Percentiles rank a stretch among this genome's conserved stretches.
These are phyloP conservation scores for Phytophthora litchii DNA, from an alignment of 352 stramenopile genomes.

Conservation along the genomic window DNA sequence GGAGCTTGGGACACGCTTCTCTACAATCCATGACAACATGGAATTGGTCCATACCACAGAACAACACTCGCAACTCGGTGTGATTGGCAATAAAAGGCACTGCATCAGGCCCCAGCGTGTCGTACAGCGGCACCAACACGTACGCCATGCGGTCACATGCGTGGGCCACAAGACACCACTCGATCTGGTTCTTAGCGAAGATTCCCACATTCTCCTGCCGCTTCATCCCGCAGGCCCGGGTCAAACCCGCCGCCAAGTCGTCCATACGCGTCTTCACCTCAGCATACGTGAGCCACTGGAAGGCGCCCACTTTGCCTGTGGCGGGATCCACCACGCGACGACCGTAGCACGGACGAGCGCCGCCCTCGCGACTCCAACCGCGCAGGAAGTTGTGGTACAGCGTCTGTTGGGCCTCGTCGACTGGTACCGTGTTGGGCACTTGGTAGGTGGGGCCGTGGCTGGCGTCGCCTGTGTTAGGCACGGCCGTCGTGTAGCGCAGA, in stretches of 20 bases:
- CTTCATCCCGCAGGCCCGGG: slow-evolving; percentile 34
- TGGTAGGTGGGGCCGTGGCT: slow-evolving; percentile 47
- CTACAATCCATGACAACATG: slow-evolving; percentile 63
- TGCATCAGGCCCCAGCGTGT: slow-evolving; percentile 75
- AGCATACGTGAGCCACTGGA: slow-evolving; percentile 66
- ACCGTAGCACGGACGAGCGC: slow-evolving; percentile 15
- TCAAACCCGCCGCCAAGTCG: slow-evolving; percentile 48
- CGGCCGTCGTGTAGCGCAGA: slow-evolving; percentile 44
- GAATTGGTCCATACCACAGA: slow-evolving; percentile 66
- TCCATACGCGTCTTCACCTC: slow-evolving; percentile 49
- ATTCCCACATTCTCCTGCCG: slow-evolving; percentile 64
- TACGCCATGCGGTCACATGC: slow-evolving; percentile 71
- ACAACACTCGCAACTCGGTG: slow-evolving; percentile 61
- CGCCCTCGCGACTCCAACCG: slow-evolving; percentile 22
- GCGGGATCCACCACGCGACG: slow-evolving; percentile 22
- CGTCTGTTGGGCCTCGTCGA: slow-evolving; percentile 48
- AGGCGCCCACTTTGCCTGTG: slow-evolving; percentile 48
- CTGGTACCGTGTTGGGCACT: slow-evolving; percentile 29
- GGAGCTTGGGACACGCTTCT: slow-evolving; percentile 39
- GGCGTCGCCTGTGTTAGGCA: slow-evolving; percentile 47
- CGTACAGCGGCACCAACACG: slow-evolving; percentile 76
- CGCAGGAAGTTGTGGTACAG: slow-evolving; percentile 55
- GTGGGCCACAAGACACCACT: slow-evolving; percentile 66
- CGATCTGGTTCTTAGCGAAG: slow-evolving; percentile 73
- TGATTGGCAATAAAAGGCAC: slow-evolving; percentile 80